A percentile compares a stretch with the other conserved stretches of the same genome.
Conservation (phyloP, 2,329 filamentous ascomycete species). For the Helotiales sp. region DNA sequence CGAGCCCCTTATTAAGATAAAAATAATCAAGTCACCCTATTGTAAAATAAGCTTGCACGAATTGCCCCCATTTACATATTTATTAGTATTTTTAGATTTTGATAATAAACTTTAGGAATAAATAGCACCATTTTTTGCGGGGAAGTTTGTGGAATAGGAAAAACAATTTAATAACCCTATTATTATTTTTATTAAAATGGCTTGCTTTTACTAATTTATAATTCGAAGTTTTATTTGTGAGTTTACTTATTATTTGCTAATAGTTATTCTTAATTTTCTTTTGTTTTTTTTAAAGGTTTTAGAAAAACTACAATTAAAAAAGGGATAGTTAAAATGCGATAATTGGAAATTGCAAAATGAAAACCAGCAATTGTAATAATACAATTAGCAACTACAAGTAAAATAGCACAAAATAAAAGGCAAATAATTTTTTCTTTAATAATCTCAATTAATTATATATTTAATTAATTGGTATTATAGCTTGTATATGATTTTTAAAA, state of each 20-base stretch:
- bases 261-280: conserved; percentile 1
- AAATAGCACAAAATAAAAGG: not conserved
- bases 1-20: conserved; percentile 2
- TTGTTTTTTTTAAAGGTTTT: not conserved
- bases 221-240: not conserved
- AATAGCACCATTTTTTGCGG: conserved; percentile 1
- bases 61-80: not conserved
- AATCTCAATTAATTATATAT: not conserved
- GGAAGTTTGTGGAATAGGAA: conserved; percentile 2
- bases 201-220: conserved; percentile 2
- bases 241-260: not conserved
- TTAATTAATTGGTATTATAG: conserved; percentile 2
- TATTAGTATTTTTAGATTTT: not conserved
- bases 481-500: not conserved
- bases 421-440: not conserved
- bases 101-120: conserved; percentile 2
- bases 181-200: conserved; percentile 1
- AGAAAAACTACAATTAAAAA: not conserved
- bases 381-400: not conserved
- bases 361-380: not conserved
- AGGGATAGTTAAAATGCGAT: not conserved
- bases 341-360: not conserved
- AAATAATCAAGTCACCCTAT: not conserved
- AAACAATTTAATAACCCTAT: not conserved
- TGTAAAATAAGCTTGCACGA: not conserved